Conservation (phyloP, 768 basidiomycete genomes). For the Fistulinella prunicolor region DNA sequence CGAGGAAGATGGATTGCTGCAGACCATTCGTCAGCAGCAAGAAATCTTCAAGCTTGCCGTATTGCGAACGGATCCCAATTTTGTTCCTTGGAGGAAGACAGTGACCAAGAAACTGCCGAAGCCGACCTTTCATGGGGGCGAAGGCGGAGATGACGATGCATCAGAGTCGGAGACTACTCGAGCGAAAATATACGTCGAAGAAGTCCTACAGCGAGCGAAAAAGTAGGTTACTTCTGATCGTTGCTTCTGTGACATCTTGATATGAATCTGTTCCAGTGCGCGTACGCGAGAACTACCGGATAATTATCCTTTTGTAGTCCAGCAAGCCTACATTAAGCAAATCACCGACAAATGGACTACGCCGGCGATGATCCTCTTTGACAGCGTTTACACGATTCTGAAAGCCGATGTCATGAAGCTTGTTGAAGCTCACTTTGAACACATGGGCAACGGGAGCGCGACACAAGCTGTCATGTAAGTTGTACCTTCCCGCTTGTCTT, state of each 20-base stretch:
- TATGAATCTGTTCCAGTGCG: constrained; percentile 25
- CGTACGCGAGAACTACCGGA: constrained; percentile 66
- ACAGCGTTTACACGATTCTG: constrained; percentile 35
- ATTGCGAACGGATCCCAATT: constrained; percentile 52
- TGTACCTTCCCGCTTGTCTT: background rate
- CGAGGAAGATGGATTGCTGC: constrained; percentile 49
- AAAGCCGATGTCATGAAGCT: constrained; percentile 37
- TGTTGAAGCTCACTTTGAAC: constrained; percentile 45
- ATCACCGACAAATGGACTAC: constrained; percentile 44
- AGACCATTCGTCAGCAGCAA: constrained; percentile 50
- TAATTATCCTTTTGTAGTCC: constrained; percentile 59
- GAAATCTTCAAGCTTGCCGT: constrained; percentile 47
- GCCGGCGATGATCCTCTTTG: constrained; percentile 46
- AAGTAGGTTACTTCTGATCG: no score
- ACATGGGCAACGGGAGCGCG: constrained; percentile 49
- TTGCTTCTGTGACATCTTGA: background rate
- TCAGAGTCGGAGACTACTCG: background rate
- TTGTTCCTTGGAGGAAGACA: constrained; percentile 50
- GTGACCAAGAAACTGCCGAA: background rate
- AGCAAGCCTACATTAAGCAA: constrained; percentile 44
- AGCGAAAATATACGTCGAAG: constrained; percentile 46
- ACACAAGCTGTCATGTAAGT: constrained; percentile 46
- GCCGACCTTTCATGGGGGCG: constrained; percentile 36
- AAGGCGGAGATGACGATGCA: constrained; percentile 31
- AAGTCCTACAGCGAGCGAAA: constrained; percentile 46